phyloP scores from a whole-genome alignment of 257 asterid species.

The Prunella vulgaris region DNA sequence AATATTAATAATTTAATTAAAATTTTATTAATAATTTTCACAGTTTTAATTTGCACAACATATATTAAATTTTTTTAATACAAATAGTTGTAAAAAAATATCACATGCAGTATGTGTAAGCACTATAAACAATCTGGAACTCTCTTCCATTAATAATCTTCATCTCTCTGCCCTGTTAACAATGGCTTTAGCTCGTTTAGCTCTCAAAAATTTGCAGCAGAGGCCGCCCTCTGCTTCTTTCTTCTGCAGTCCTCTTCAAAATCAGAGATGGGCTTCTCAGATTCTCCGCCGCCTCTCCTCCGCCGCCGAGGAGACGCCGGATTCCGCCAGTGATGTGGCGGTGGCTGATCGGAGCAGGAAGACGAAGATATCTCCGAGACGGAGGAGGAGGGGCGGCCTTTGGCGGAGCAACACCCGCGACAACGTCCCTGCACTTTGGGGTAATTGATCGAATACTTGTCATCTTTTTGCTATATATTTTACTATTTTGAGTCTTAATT shows the following conservation, averaged over 20 bases:
- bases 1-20: too few relatives aligned
- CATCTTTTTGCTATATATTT: too few relatives aligned
- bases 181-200: conserved; percentile 45
- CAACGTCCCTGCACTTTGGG: conserved; percentile 30
- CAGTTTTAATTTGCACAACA: too few relatives aligned
- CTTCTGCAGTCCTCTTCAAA: background rate
- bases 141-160: too few relatives aligned
- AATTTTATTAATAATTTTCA: too few relatives aligned
- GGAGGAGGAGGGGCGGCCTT: conserved; percentile 28
- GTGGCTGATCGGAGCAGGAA: conserved; percentile 38
- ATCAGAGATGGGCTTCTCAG: conserved; percentile 30
- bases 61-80: too few relatives aligned
- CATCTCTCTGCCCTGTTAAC: too few relatives aligned
- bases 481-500: too few relatives aligned
- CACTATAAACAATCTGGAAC: too few relatives aligned
- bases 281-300: conserved; percentile 35
- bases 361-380: conserved; percentile 9
- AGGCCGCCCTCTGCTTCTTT: conserved; percentile 22
- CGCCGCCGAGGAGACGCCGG: conserved; percentile 26
- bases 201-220: conserved; percentile 35
- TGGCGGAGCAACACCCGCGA: conserved; percentile 38
- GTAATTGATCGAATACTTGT: conserved; percentile 10
- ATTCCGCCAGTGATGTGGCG: conserved; percentile 28
- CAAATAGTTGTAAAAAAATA: too few relatives aligned
- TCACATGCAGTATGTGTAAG: too few relatives aligned